These are phyloP conservation scores for Barnettozyma sp. DNA, from an alignment of 805 yeast species.

Conservation along the genomic window DNA sequence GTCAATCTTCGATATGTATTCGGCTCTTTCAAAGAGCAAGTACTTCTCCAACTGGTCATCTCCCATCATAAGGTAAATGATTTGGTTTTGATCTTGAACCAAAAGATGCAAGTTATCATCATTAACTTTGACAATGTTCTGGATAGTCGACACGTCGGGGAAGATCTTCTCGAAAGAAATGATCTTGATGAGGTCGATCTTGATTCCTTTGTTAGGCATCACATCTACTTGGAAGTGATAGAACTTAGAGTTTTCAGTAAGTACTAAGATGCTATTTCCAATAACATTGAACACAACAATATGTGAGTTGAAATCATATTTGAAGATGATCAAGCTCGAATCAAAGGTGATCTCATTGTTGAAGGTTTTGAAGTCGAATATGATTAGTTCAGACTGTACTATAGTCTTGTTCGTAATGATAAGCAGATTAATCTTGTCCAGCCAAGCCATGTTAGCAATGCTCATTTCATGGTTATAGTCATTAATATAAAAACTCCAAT, in stretches of 20 bases:
- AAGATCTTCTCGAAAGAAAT: conserved; percentile 16
- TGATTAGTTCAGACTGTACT: conserved; percentile 19
- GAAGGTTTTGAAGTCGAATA: conserved; percentile 21
- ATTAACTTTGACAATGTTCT: conserved; percentile 13
- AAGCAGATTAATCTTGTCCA: conserved; percentile 14
- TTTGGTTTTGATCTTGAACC: conserved; percentile 22
- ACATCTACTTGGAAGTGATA: conserved; percentile 22
- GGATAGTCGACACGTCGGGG: conserved; percentile 5
- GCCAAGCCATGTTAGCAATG: conserved; percentile 19
- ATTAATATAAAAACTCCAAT: conserved; percentile 26
- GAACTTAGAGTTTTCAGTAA: conserved; percentile 14
- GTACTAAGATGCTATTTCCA: conserved; percentile 19
- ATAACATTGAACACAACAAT: conserved; percentile 17
- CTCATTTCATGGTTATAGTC: conserved; percentile 20
- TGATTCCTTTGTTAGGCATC: conserved; percentile 10
- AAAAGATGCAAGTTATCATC: conserved; percentile 18
- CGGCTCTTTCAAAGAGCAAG: conserved; percentile 23
- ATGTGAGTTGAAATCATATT: conserved; percentile 23
- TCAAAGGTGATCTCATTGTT: conserved; percentile 15
- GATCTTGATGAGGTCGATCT: conserved; percentile 19
- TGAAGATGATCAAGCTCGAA: conserved; percentile 23
- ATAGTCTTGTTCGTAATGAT: conserved; percentile 17
- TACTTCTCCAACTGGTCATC: conserved; percentile 10
- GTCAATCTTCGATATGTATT: conserved; percentile 20
- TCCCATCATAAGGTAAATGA: conserved; percentile 16